These are phyloP conservation scores for Synchytrium microbalum DNA, from an alignment of 371 early-diverging fungal species.

Conservation along the genomic window DNA sequence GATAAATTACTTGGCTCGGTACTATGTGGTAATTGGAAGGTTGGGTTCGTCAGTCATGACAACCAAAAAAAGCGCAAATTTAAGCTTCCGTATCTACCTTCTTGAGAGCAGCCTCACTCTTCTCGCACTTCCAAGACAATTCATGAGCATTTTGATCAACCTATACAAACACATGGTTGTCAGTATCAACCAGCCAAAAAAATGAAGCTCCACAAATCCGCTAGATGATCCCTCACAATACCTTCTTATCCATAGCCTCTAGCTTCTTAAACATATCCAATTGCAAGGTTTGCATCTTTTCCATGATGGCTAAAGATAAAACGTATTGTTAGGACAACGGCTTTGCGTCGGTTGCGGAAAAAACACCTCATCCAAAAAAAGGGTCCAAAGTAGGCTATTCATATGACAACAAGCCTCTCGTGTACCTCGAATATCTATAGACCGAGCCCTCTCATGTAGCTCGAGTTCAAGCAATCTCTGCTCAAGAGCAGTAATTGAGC, in stretches of 20 bases:
- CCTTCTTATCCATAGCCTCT: slow-evolving; percentile 34
- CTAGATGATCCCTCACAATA: slow-evolving; percentile 18
- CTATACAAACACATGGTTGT: too few species aligned
- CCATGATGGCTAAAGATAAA: slow-evolving; percentile 30
- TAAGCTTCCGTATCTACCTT: too few species aligned
- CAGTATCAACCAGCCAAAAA: too few species aligned
- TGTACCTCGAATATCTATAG: slow-evolving; percentile 38
- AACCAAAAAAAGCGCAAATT: too few species aligned
- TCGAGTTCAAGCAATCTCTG: slow-evolving; percentile 34
- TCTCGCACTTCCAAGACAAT: neutral
- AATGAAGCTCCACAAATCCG: too few species aligned
- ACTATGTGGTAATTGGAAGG: too few species aligned
- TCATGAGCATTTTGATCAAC: slow-evolving; percentile 1
- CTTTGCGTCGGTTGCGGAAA: neutral
- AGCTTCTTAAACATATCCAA: slow-evolving; percentile 33
- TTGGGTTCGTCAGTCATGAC: too few species aligned
- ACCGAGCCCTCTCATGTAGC: slow-evolving; percentile 30
- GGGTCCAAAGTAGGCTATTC: neutral
- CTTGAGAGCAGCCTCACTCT: neutral
- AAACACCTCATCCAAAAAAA: neutral
- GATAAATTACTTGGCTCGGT: slow-evolving; percentile 1
- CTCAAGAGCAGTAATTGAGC: slow-evolving; percentile 31
- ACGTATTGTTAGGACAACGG: slow-evolving; percentile 3
- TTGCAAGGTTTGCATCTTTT: slow-evolving; percentile 30
- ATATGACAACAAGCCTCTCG: neutral